Evolutionary conservation across 169 alveolate genomes (phyloP), one percentile per base, ranked within the genome.

Genomic region (Amoebophrya sp.): DNA sequence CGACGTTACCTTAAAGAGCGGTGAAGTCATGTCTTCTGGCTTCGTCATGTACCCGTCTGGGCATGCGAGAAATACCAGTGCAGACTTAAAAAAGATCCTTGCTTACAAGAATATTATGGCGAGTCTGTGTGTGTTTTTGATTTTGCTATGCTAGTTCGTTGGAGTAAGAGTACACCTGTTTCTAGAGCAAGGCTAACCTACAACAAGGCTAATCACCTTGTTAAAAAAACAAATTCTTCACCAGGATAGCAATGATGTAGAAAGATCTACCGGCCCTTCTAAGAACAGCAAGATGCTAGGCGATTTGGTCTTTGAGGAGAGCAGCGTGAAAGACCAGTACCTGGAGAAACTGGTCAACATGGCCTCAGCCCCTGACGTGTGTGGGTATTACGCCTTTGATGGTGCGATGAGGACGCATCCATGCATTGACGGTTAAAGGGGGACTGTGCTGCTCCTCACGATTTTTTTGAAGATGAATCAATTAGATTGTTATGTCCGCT

Each of bases 31-130:
- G 40, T 47, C 29, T 41, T n/a, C 18, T 54, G 65, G 89, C 38
- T 0, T 90, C 91, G 93, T 93, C 76, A 93, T 93, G 94, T 93
- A 93, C 65, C 94, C 94, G 1, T 93, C 94, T 0, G 94, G 94
- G 40, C 94, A 93, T 38, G 94, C 94, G 0, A 90, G 94, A 41
- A 93, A 93, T 54, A 41, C 94, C 83, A 89, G 93, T 12, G 94
- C 94, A 0, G 94, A 93, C 89, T 53, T 93, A 91, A 92, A 92
- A 41, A 54, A 92, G 91, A 90, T 47, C 65, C 6, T 47, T 6
- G 18, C 29, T 18, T 47, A 47, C 65, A 47, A 47, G 18, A n/a
- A n/a, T n/a, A n/a, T n/a, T n/a, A n/a, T n/a, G n/a, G n/a, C n/a
- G n/a, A n/a, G n/a, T n/a, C n/a, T n/a, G n/a, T n/a, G n/a, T n/a